Evolutionary conservation across 2,329 filamentous ascomycete genomes (phyloP), one percentile per base, ranked within the genome.

Genomic region (Hypoxylon sp.): DNA sequence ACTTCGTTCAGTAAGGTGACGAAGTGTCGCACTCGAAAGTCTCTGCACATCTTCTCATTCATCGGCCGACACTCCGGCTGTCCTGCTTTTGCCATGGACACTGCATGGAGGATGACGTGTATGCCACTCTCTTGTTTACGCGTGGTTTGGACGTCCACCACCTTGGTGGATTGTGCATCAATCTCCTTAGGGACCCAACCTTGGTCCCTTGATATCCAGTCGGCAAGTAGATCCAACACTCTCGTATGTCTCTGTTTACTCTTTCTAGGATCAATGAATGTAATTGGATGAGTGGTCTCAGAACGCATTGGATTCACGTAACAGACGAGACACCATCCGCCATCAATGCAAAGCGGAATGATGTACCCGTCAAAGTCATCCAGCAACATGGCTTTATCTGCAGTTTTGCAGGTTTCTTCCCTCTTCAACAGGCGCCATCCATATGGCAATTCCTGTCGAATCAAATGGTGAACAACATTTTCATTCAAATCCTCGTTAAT

Each of bases 1-100:
- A 68, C 6, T 10, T 60, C 41, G 15, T 64, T 62, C 24, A 69
- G 51, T 13, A 62, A 32, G 22, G 19, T 24, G 20, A 56, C 53
- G 20, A 65, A 64, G n/a, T 64, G 69, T 43, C 51, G 62, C 28
- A 62, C 34, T 26, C 62, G 44, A 22, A 69, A 48, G 17, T 54
- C 50, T 26, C 58, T 65, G 32, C 53, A 68, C 22, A 58, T 6
- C 20, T 46, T 22, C 32, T 30, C 13, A 50, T 55, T 26, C 13
- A 65, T 15, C 26, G 4, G 19, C 24, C 59, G 51, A 11, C 17
- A 43, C 53, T 68, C 62, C 10, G 47, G 54, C n/a, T 61, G 58
- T 10, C 59, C 53, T 15, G 50, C 59, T 20, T 50, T 61, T 15
- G 34, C 55, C 46, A 70, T 61, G 2, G 64, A 17, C 32, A 49